Conservation (phyloP, 2,329 filamentous ascomycete species). For the Didymellaceae sp. region DNA sequence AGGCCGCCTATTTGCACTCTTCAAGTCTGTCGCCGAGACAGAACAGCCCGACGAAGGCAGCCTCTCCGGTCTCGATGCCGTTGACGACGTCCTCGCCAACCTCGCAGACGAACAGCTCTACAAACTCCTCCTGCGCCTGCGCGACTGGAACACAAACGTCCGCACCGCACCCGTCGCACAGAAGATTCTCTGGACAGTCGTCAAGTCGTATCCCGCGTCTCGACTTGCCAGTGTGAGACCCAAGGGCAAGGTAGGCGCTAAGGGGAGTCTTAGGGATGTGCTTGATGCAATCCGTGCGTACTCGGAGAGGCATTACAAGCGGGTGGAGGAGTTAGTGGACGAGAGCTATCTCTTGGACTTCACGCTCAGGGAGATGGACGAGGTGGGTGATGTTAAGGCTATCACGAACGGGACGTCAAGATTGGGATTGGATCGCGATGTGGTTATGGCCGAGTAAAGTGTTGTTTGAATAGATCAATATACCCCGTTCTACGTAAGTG, state of each 20-base stretch:
- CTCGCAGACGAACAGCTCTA: constrained; percentile 88
- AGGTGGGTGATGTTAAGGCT: constrained; percentile 51
- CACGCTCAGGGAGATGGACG: constrained; percentile 92
- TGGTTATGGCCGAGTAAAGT: constrained; percentile 41
- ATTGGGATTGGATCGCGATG: constrained; percentile 33
- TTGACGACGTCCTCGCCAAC: constrained; percentile 82
- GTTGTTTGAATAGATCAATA: constrained; percentile 8
- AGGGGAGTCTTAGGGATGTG: constrained; percentile 72
- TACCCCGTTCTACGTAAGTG: constrained; percentile 17
- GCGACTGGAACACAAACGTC: constrained; percentile 98
- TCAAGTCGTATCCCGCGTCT: constrained; percentile 80
- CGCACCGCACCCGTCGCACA: constrained; percentile 85
- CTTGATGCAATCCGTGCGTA: constrained; percentile 87
- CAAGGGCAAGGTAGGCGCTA: constrained; percentile 41
- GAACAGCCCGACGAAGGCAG: constrained; percentile 66
- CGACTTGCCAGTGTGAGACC: constrained; percentile 72
- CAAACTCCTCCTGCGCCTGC: constrained; percentile 76
- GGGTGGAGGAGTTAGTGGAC: constrained; percentile 87
- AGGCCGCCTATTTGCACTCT: constrained; percentile 80
- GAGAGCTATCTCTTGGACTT: constrained; percentile 96
- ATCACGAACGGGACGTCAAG: constrained; percentile 35
- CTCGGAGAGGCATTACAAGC: constrained; percentile 89
- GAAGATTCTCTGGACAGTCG: constrained; percentile 78
- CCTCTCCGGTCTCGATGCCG: constrained; percentile 67
- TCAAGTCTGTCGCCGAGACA: constrained; percentile 77